Evolutionary conservation across 768 basidiomycete species (phyloP), one percentile per base, ranked within the genome.

Genomic region (Boletus eberwhitei): DNA sequence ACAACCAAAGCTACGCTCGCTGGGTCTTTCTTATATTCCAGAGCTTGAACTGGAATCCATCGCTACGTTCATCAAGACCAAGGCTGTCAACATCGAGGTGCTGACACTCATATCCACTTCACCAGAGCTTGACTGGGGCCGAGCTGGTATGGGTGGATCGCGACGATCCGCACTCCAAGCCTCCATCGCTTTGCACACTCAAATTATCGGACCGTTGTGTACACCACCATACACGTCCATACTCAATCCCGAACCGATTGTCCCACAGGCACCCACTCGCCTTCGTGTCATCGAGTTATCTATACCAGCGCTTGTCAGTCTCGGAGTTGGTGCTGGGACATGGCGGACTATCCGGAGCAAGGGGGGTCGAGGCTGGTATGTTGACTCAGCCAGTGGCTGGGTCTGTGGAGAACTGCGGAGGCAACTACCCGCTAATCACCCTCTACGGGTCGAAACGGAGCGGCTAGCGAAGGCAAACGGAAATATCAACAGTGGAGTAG

Each of bases 351-450:
- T 98, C n/a, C 79, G 84, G 54, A 93, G 91, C 64, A 97, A 97
- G 69, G 96, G 96, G 8, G 88, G 93, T 1, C 75, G 96, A 22
- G 94, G 93, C 4, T 98, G 95, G 94, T 97, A 93, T 64, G 92
- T 95, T 48, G 90, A 98, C 69, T 82, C 87, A 0, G 89, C 90
- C 22, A 86, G 85, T 56, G 89, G 87, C 3, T 97, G 94, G 94
- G 57, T 67, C 46, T 75, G 74, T 42, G 79, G 80, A 51, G 76
- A 75, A 44, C 74, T 91, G 53, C 73, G 73, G 63, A 73, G 90
- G 36, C 85, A 86, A 61, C 71, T 93, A 9, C 70, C 75, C 6
- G 65, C 67, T 16, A 76, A 74, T 4, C 88, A 96, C 69, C 84
- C 86, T 3, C 81, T 88, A 70, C 75, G 94, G 47, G 66, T 71